phyloP scores from a whole-genome alignment of 805 yeast species.

The Torulaspora gathmanii region DNA sequence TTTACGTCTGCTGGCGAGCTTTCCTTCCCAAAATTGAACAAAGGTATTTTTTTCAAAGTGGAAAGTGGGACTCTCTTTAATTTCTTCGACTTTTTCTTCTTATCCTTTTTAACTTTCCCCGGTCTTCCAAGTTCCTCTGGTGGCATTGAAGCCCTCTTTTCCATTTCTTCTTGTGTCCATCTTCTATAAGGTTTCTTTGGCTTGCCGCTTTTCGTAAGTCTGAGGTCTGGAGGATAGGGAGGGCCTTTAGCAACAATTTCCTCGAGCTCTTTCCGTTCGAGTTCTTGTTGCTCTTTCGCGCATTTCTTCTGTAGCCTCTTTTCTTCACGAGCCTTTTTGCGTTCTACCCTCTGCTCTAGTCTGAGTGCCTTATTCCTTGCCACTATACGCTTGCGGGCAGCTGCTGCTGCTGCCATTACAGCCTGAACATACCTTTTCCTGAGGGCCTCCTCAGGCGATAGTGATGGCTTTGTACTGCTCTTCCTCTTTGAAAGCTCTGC shows the following conservation, averaged over 20 bases:
- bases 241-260: slow-evolving; percentile 34
- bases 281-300: slow-evolving; percentile 20
- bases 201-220: slow-evolving; percentile 31
- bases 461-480: slow-evolving; percentile 16
- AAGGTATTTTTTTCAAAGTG: slow-evolving; percentile 25
- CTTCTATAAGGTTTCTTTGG: slow-evolving; percentile 36
- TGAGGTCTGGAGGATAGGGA: slow-evolving; percentile 33
- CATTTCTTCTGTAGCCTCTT: slow-evolving; percentile 21
- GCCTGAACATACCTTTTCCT: slow-evolving; percentile 22
- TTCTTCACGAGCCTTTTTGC: slow-evolving; percentile 17
- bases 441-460: slow-evolving; percentile 15
- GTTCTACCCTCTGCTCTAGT: slow-evolving; percentile 18
- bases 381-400: slow-evolving; percentile 26
- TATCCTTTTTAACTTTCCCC: slow-evolving; percentile 20
- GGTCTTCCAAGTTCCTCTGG: slow-evolving; percentile 15
- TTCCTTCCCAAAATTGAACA: slow-evolving; percentile 23
- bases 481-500: neutral
- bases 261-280: slow-evolving; percentile 29
- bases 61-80: slow-evolving; percentile 27
- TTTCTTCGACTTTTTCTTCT: slow-evolving; percentile 20
- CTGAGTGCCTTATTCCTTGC: slow-evolving; percentile 19
- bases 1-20: slow-evolving; percentile 5
- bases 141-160: slow-evolving; percentile 23
- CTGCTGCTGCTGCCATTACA: slow-evolving; percentile 29
- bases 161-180: slow-evolving; percentile 33